Conservation (phyloP, 495 filamentous ascomycete species). For the Hypoxylon crocopeplum region DNA sequence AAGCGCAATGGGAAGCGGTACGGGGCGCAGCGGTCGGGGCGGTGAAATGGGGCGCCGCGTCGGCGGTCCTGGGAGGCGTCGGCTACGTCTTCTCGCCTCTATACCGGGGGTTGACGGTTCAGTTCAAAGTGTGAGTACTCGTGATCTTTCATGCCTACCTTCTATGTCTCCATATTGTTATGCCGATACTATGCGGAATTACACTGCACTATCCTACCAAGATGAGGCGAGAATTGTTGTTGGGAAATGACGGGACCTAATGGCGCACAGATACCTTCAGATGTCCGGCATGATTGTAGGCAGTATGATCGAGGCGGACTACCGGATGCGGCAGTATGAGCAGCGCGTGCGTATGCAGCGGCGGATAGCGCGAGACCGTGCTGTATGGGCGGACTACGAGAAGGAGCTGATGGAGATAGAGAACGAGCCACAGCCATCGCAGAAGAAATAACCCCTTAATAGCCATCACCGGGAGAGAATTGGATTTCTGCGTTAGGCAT, state of each 20-base stretch:
- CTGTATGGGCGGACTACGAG: slow-evolving; percentile 58
- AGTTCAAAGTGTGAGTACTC: slow-evolving; percentile 81
- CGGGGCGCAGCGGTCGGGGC: slow-evolving; percentile 67
- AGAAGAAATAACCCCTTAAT: slow-evolving; percentile 31
- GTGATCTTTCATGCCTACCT: neutral
- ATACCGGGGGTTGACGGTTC: slow-evolving; percentile 81
- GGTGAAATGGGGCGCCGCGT: slow-evolving; percentile 68
- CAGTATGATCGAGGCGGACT: slow-evolving; percentile 83
- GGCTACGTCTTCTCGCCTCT: slow-evolving; percentile 70
- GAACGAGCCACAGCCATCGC: slow-evolving; percentile 10
- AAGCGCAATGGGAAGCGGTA: slow-evolving; percentile 67
- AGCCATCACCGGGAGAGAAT: too few relatives aligned
- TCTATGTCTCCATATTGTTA: neutral
- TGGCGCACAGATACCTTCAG: slow-evolving; percentile 69
- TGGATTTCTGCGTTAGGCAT: too few relatives aligned
- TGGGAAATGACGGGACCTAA: slow-evolving; percentile 1
- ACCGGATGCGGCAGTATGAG: slow-evolving; percentile 72
- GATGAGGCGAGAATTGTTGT: too few relatives aligned
- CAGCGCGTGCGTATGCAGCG: slow-evolving; percentile 67
- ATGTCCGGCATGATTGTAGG: slow-evolving; percentile 89
- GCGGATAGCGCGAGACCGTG: slow-evolving; percentile 65
- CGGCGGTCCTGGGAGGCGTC: slow-evolving; percentile 60
- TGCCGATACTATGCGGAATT: too few relatives aligned
- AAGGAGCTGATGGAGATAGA: slow-evolving; percentile 41
- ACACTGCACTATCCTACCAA: too few relatives aligned